Conservation (phyloP, 768 basidiomycete species). For the Tricholomella constricta region DNA sequence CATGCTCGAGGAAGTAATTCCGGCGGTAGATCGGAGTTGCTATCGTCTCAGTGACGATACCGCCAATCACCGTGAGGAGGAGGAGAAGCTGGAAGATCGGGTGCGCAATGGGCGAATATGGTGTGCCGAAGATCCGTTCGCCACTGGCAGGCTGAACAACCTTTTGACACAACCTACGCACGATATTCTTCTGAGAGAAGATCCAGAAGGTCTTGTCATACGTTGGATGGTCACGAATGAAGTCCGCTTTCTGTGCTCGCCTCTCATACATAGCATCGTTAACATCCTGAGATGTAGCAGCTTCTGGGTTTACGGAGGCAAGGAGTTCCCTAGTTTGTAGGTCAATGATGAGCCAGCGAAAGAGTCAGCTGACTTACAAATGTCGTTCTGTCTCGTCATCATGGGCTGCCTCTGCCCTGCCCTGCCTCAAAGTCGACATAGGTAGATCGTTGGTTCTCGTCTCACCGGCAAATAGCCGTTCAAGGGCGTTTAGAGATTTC, state of each 20-base stretch:
- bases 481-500: slow-evolving; percentile 61
- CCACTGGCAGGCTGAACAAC: slow-evolving; percentile 82
- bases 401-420: slow-evolving; percentile 33
- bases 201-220: slow-evolving; percentile 93
- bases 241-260: slow-evolving; percentile 78
- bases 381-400: slow-evolving; percentile 71
- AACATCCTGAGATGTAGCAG: slow-evolving; percentile 48
- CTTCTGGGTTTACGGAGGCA: slow-evolving; percentile 61
- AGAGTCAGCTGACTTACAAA: slow-evolving; percentile 50
- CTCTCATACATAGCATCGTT: slow-evolving; percentile 69
- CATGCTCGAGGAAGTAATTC: slow-evolving; percentile 62
- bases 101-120: slow-evolving; percentile 63
- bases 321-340: slow-evolving; percentile 60
- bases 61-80: slow-evolving; percentile 75
- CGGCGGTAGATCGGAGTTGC: slow-evolving; percentile 86
- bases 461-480: slow-evolving; percentile 66
- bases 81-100: slow-evolving; percentile 76
- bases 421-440: slow-evolving; percentile 54
- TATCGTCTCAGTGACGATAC: slow-evolving; percentile 78
- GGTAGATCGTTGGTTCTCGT: slow-evolving; percentile 55
- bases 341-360: not conserved
- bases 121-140: slow-evolving; percentile 84
- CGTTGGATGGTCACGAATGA: slow-evolving; percentile 84
- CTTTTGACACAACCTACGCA: slow-evolving; percentile 79
- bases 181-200: slow-evolving; percentile 73